Base-by-base conservation (phyloP, 2,329 filamentous ascomycete species). In the Ramichloridium luteum region DNA sequence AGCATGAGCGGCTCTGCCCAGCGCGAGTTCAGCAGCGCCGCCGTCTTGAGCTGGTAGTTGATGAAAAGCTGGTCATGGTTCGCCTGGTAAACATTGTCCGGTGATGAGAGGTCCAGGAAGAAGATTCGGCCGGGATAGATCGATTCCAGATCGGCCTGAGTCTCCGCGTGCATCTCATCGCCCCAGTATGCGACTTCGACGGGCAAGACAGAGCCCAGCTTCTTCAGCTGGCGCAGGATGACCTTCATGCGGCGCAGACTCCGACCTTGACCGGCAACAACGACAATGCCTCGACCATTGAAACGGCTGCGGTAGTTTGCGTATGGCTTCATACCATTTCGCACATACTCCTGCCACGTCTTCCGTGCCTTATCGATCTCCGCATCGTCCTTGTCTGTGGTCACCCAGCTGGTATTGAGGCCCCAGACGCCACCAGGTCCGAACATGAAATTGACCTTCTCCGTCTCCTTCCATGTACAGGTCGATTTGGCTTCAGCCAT, bases 31-130 rank as follows among this genome's bases (percentile, higher is more conserved):
- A 58, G 34, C 16, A 57, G 23, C 8, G 54, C 51, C 2, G 51
- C 53, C 6, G 50, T 50, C 40, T 57, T 57, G 39, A 57, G 43
- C 30, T 55, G 47, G 38, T 50, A 53, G 40, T 54, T 51, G 35
- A 39, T 37, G 15, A 31, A 32, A 16, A 36, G 31, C 4, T 27
- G 31, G 28, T 39, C 34, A 25, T 45, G 39, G 11, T 40, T 38
- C 9, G 41, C 44, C 25, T 38, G 33, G 28, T 45, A 35, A 16
- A 47, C 36, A 26, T 45, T 46, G 30, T 44, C 30, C 6, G 37
- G 17, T 2, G 26, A 38, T 5, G 44, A 39, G 5, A 54, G 41
- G 35, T 55, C 50, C 32, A 52, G 52, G 41, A 52, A 51, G 28
- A 34, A 38, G 22, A 50, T 44, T n/a, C n/a, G 8, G 17, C 33